Conservation (phyloP, 2,329 filamentous ascomycete genomes). For the Calonectria hawksworthii region DNA sequence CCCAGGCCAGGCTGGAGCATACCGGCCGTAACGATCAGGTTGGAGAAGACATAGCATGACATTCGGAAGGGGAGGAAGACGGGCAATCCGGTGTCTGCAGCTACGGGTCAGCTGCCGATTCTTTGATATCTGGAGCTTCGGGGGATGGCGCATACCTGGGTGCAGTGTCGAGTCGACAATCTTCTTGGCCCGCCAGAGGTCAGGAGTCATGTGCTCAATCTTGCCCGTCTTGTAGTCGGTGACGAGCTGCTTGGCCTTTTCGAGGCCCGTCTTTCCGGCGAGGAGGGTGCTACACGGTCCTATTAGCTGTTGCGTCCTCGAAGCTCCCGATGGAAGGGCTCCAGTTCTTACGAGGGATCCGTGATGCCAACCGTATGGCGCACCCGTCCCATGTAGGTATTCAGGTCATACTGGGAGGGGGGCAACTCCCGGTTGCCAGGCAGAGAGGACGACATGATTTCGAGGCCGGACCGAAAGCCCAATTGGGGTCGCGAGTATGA, state of each 20-base stretch:
- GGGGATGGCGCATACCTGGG: conserved; percentile 74
- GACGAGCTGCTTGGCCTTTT: conserved; percentile 87
- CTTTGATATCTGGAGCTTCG: background rate
- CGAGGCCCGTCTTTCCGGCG: conserved; percentile 82
- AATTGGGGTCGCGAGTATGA: conserved; percentile 21
- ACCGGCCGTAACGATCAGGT: conserved; percentile 93
- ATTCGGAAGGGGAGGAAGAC: conserved; percentile 97
- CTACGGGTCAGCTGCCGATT: conserved; percentile 26
- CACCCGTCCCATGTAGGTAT: conserved; percentile 95
- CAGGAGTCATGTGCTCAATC: conserved; percentile 84
- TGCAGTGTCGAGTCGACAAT: conserved; percentile 96
- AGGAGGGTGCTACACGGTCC: conserved; percentile 80
- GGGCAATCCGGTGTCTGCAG: conserved; percentile 87
- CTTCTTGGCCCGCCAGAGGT: conserved; percentile 97
- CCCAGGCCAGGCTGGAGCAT: conserved; percentile 94
- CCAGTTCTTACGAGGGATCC: conserved; percentile 87
- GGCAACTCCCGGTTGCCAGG: conserved; percentile 85
- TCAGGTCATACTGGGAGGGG: conserved; percentile 91
- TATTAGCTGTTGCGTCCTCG: conserved; percentile 20
- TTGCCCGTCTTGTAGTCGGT: conserved; percentile 89
- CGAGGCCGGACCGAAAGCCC: background rate
- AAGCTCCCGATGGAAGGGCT: background rate
- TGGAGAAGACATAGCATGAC: conserved; percentile 95
- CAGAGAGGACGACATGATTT: conserved; percentile 73
- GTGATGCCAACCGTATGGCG: conserved; percentile 89